These are phyloP conservation scores for Microbotryomycetes sp. DNA, from an alignment of 1,284 basidiomycete species.

Conservation along the genomic window DNA sequence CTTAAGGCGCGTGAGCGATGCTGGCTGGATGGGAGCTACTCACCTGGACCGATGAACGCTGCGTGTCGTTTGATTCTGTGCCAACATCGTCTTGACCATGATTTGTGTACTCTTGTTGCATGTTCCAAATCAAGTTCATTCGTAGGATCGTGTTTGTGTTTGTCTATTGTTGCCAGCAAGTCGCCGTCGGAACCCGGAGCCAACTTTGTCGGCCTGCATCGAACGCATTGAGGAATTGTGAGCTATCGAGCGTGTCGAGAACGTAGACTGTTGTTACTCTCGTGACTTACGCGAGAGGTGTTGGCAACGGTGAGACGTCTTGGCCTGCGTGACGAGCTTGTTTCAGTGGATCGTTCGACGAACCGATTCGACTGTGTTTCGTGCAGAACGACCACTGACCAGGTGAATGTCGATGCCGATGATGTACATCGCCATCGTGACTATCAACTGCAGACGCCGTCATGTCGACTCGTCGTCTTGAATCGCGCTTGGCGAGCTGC, in stretches of 20 bases:
- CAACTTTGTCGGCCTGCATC: not conserved
- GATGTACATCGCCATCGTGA: too few relatives aligned
- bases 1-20: not conserved
- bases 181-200: not conserved
- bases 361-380: too few relatives aligned
- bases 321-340: too few relatives aligned
- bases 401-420: not conserved
- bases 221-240: not conserved
- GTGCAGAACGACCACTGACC: too few relatives aligned
- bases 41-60: conserved; percentile 27
- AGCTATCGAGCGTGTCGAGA: not conserved
- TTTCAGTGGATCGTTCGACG: too few relatives aligned
- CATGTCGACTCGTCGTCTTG: too few relatives aligned
- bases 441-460: too few relatives aligned
- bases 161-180: not conserved
- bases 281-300: not conserved
- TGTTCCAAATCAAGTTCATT: too few relatives aligned
- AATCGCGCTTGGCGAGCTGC: too few relatives aligned
- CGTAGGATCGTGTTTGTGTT: too few relatives aligned
- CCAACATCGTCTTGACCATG: not conserved
- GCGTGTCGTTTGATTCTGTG: conserved; percentile 17
- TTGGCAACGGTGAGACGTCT: not conserved
- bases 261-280: too few relatives aligned
- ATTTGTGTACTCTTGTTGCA: too few relatives aligned
- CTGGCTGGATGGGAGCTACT: not conserved